Base-by-base conservation (phyloP, 75 land plant genomes). In the Sequoia sempervirens region DNA sequence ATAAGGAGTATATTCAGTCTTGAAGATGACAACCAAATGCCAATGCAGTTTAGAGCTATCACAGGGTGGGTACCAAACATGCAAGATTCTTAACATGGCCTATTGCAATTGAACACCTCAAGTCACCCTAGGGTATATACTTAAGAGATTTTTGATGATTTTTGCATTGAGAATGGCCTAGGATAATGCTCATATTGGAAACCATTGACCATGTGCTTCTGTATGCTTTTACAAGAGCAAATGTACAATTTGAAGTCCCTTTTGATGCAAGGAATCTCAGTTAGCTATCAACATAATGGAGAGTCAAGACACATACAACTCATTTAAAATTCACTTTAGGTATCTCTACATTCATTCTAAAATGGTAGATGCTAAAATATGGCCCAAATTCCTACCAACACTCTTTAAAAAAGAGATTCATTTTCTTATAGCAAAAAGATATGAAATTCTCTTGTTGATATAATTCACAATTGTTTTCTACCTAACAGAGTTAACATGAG, bases 291-390 rank as follows among this genome's bases (percentile, higher is more conserved):
- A 61, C 8, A 61, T 9, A 61, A 5, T 61, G 66, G 66, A 61
- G 66, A 36, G 32, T 68, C n/a, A 79, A 79, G 80, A n/a, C 53
- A 50, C 53, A 80, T 43, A 43, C 58, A 34, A 50, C 81, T 18
- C 17, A n/a, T 45, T 38, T 80, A 34, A 14, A 30, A 45, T 30
- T 80, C 20, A 80, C 15, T 14, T 50, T n/a, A 80, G 54, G 43
- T 17, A 26, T 40, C 13, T 36, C 20, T 36, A 36, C 5, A 34
- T 37, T 61, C 66, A 61, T 61, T 61, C n/a, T 61, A 8, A 61
- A 61, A 23, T 23, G n/a, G 8, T 61, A 5, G 64, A 58, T 61
- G 66, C 28, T 61, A 61, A 61, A 61, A 5, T 61, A 61, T 61
- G 28, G n/a, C n/a, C n/a, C 66, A 61, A 23, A 23, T 23, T 61